Base-by-base conservation (phyloP, 148 eudicot species). In the Heliosperma pusillum region DNA sequence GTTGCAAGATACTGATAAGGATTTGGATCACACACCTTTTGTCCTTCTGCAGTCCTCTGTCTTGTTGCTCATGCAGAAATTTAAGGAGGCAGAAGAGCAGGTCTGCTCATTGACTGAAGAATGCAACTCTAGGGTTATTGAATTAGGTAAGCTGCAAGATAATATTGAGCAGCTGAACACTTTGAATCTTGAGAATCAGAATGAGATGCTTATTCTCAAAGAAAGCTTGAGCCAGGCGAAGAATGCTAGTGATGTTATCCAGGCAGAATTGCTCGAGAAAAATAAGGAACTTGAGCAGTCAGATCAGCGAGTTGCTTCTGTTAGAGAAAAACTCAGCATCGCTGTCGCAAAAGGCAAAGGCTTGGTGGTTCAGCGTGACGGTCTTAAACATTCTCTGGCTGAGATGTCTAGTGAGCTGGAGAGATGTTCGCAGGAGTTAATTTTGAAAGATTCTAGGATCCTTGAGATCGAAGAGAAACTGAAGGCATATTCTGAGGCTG, bases 271-370 rank as follows among this genome's bases (percentile, higher is more conserved):
- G 56, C 80, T 74, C 26, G 86, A 73, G 76, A 95, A 90, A 87
- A 84, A 76, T 74, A 80, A 82, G 77, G 99, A 95, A 69, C 85
- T 95, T 66, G 92, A 88, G 78, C 96, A 82, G 79, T 92, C 97
- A 44, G 99, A 95, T 80, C 93, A 95, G 84, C 89, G 97, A 61
- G 89, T 90, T 60, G 83, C 94, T 74, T 92, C 97, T 76, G 84
- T 95, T 42, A 86, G 96, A 80, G 99, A 95, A 77, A 95, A 95
- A 78, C 89, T 95, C 40, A 84, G 97, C 65, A 92, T 95, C 10
- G 99, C 99, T 77, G 99, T 95, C 75, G 85, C 99, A 0, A 95
- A 95, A 86, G 99, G 99, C 67, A 95, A 95, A 86, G 99, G 99
- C 71, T 80, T 95, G 81, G 86, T 96, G 76, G 88, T 86, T 68